These are phyloP conservation scores for Cetradonia linearis DNA, from an alignment of 495 filamentous ascomycete species.

Conservation along the genomic window DNA sequence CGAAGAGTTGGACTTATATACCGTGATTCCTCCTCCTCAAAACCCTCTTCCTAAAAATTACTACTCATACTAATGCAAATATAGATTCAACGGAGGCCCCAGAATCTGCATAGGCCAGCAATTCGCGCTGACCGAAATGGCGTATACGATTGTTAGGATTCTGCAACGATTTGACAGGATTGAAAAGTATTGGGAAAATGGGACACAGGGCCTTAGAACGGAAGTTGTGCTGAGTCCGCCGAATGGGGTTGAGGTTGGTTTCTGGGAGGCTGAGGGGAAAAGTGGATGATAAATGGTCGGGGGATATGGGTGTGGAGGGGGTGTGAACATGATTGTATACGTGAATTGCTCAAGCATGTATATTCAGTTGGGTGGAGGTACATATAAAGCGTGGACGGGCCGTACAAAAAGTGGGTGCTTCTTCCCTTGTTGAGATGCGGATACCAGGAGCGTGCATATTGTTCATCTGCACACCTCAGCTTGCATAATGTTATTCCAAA, in stretches of 20 bases:
- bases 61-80: background rate
- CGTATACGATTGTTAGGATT: constrained; percentile 31
- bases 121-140: constrained; percentile 45
- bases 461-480: too few species aligned
- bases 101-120: constrained; percentile 50
- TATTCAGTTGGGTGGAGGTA: too few species aligned
- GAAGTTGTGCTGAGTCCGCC: constrained; percentile 61
- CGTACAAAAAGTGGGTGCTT: too few species aligned
- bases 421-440: too few species aligned
- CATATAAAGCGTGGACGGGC: too few species aligned
- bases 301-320: too few species aligned
- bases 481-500: too few species aligned
- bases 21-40: constrained; percentile 34
- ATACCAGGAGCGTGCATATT: too few species aligned
- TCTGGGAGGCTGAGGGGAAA: constrained; percentile 28
- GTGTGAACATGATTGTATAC: too few species aligned
- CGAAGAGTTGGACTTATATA: constrained; percentile 58
- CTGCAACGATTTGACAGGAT: constrained; percentile 36
- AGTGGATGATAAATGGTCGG: background rate
- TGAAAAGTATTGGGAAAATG: constrained; percentile 40
- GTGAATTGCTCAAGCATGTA: too few species aligned
- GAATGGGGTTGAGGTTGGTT: constrained; percentile 49
- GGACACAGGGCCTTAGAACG: constrained; percentile 45
- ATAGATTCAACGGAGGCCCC: constrained; percentile 51
- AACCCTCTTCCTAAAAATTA: too few species aligned